phyloP scores from a whole-genome alignment of 1,284 basidiomycete genomes.

The Ganoderma lucidum region DNA sequence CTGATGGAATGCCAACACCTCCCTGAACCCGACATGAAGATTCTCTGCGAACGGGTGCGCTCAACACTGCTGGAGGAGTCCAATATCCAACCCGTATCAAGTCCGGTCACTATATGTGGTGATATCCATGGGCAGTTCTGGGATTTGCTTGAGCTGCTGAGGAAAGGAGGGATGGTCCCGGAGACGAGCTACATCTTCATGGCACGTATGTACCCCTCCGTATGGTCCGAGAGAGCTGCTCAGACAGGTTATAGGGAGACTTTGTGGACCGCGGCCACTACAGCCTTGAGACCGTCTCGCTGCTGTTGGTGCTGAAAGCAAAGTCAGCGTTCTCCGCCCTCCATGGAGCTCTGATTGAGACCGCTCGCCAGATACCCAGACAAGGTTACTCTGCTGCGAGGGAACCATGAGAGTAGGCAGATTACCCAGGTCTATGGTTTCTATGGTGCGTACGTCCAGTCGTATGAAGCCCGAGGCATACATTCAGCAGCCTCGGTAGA shows the following conservation, averaged over 20 bases:
- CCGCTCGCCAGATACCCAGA: conserved; percentile 80
- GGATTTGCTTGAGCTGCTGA: conserved; percentile 91
- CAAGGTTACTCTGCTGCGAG: conserved; percentile 88
- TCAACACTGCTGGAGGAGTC: conserved; percentile 92
- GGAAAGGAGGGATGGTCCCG: conserved; percentile 89
- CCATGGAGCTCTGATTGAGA: conserved; percentile 4
- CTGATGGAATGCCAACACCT: conserved; percentile 88
- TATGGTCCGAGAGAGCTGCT: conserved; percentile 31
- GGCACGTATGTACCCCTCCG: conserved; percentile 71
- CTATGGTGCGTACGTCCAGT: conserved; percentile 72
- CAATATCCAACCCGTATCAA: conserved; percentile 93
- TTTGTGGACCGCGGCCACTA: conserved; percentile 98
- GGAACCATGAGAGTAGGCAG: conserved; percentile 96
- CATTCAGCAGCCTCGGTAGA: conserved; percentile 55
- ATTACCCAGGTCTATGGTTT: conserved; percentile 99
- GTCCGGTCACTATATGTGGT: conserved; percentile 92
- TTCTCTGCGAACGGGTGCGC: conserved; percentile 87
- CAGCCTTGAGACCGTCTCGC: conserved; percentile 93
- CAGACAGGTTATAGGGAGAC: conserved; percentile 74
- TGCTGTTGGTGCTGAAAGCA: conserved; percentile 91
- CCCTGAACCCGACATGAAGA: conserved; percentile 92
- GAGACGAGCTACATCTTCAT: conserved; percentile 98
- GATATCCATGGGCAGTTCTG: conserved; percentile 98
- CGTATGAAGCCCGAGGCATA: background rate
- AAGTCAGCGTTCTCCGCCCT: conserved; percentile 56